These are phyloP conservation scores for Daphne laureola DNA, from an alignment of 441 rosid genomes.

Conservation along the genomic window DNA sequence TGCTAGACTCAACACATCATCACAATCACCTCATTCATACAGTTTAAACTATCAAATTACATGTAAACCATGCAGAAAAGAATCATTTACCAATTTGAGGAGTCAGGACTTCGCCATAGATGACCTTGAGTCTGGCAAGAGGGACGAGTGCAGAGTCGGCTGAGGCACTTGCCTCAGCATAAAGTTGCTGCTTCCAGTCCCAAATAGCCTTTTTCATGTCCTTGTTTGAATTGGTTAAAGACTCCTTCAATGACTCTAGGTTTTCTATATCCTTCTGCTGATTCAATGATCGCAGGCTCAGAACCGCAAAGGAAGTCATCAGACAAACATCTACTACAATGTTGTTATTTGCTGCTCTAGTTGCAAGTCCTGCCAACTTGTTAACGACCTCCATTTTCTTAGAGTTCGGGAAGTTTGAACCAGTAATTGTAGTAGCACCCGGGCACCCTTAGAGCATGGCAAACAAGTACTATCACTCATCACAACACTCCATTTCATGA, in stretches of 20 bases:
- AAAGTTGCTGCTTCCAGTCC: constrained; percentile 86
- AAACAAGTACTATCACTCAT: no score
- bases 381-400: constrained; percentile 24
- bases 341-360: constrained; percentile 39
- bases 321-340: constrained; percentile 42
- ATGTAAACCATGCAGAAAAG: constrained; percentile 1
- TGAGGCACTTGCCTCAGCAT: constrained; percentile 44
- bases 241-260: constrained; percentile 44
- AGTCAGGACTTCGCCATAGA: constrained; percentile 54
- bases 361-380: constrained; percentile 25
- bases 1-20: no score
- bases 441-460: not conserved
- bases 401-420: not conserved
- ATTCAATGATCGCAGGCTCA: constrained; percentile 41
- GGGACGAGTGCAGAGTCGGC: constrained; percentile 42
- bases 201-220: constrained; percentile 47
- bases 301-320: constrained; percentile 33
- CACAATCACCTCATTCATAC: not conserved
- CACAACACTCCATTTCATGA: no score
- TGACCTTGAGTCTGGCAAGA: constrained; percentile 45
- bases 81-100: constrained; percentile 21
- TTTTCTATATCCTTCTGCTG: constrained; percentile 53
- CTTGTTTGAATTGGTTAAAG: constrained; percentile 47
- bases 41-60: not conserved
- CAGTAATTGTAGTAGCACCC: not conserved